Conservation (phyloP, 768 basidiomycete species). For the Boletus patriciae region DNA sequence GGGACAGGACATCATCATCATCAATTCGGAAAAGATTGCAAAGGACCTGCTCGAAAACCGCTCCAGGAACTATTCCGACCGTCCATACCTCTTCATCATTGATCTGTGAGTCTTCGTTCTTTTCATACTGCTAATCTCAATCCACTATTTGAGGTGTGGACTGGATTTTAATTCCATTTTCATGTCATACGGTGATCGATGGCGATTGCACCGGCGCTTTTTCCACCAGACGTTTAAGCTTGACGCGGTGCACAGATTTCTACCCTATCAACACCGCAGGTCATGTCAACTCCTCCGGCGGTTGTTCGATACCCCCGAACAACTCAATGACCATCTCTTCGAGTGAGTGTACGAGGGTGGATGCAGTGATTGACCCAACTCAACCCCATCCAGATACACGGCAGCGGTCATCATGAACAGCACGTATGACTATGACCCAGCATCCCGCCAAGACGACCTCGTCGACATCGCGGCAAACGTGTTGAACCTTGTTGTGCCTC, state of each 20-base stretch:
- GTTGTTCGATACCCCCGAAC: not conserved
- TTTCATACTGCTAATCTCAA: not conserved
- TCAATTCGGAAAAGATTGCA: slow-evolving; percentile 45
- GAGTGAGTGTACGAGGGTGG: not conserved
- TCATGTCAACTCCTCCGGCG: slow-evolving; percentile 1
- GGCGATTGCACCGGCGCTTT: too few species aligned
- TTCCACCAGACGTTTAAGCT: slow-evolving; percentile 12
- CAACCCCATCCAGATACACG: slow-evolving; percentile 2
- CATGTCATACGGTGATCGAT: slow-evolving; percentile 1
- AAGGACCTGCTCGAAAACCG: slow-evolving; percentile 49
- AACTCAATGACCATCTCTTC: slow-evolving; percentile 1
- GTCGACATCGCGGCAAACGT: too few species aligned
- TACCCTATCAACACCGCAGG: not conserved
- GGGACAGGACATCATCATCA: slow-evolving; percentile 45
- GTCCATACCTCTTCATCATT: slow-evolving; percentile 31
- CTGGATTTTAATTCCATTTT: not conserved
- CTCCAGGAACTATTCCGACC: slow-evolving; percentile 50
- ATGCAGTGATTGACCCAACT: not conserved
- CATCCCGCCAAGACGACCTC: too few species aligned
- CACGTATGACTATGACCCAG: slow-evolving; percentile 21
- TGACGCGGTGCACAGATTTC: not conserved
- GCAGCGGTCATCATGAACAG: slow-evolving; percentile 21
- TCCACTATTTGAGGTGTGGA: not conserved
- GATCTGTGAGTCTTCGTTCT: not conserved
- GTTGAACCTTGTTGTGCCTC: too few species aligned